Conservation (phyloP, 441 rosid genomes). For the Geranium incanum region DNA sequence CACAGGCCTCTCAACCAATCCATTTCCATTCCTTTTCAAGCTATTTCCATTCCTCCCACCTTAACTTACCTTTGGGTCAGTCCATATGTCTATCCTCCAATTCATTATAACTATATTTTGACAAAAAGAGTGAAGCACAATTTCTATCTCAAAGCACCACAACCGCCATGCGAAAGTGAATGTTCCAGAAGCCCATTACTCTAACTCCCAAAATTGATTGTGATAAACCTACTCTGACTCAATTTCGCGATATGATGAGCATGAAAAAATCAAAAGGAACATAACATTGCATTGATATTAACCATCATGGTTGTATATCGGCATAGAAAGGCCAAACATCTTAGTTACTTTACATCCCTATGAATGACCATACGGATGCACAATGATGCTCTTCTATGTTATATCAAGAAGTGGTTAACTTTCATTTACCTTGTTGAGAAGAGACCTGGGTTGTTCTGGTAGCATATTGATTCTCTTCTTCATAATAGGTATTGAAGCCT, state of each 20-base stretch:
- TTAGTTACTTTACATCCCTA: not conserved
- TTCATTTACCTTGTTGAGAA: constrained; percentile 53
- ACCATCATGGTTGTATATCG: not conserved
- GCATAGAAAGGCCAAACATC: not conserved
- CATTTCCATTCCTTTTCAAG: no score
- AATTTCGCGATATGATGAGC: not conserved
- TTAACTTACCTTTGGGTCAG: not conserved
- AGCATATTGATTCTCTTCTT: constrained; percentile 71
- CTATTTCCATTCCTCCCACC: no score
- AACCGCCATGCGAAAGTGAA: not conserved
- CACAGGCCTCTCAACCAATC: no score
- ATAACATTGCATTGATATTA: not conserved
- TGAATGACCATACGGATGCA: not conserved
- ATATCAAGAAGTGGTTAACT: constrained; percentile 5
- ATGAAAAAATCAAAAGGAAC: not conserved
- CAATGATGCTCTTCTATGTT: not conserved
- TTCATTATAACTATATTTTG: no score
- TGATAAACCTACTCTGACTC: constrained; percentile 5
- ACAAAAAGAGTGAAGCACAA: not conserved
- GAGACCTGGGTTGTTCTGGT: constrained; percentile 27
- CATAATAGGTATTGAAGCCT: constrained; percentile 65
- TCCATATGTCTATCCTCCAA: not conserved
- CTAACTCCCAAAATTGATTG: not conserved
- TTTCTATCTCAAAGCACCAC: not conserved
- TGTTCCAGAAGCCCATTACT: not conserved